These are phyloP conservation scores for Saccharomyces kudriavzevii DNA, from an alignment of 805 yeast genomes.

Conservation along the genomic window DNA sequence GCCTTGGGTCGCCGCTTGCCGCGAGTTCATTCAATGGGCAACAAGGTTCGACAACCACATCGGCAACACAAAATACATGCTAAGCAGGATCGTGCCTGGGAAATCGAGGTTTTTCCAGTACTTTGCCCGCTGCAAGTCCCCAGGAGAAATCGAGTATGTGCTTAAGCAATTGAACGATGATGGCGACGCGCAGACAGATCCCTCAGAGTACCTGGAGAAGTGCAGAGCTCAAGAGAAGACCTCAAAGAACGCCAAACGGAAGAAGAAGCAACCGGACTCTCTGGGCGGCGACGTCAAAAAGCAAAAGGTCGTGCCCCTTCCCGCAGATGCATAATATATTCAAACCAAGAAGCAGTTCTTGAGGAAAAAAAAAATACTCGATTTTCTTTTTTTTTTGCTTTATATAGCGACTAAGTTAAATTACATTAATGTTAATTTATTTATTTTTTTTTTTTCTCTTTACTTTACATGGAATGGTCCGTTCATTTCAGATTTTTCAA, in stretches of 20 bases:
- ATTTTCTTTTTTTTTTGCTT: not conserved
- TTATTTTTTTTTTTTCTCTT: not conserved
- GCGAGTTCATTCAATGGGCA: constrained; percentile 51
- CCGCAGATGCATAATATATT: not conserved
- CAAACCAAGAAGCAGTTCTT: not conserved
- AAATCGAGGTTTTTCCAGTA: constrained; percentile 51
- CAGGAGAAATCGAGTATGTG: constrained; percentile 38
- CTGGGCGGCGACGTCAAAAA: not conserved
- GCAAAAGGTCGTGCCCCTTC: constrained; percentile 1
- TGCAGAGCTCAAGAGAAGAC: constrained; percentile 12
- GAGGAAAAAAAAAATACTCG: too few relatives aligned
- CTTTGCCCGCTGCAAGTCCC: constrained; percentile 48
- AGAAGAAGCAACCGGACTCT: constrained; percentile 3
- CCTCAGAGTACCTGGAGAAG: constrained; percentile 11
- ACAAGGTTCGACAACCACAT: constrained; percentile 49
- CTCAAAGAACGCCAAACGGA: constrained; percentile 9
- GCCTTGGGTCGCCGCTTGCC: constrained; percentile 47
- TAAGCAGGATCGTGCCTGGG: constrained; percentile 74
- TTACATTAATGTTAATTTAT: not conserved
- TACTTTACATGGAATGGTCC: not conserved
- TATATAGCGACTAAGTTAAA: not conserved
- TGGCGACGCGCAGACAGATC: constrained; percentile 17
- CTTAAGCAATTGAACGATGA: constrained; percentile 11
- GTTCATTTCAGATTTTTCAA: constrained; percentile 29
- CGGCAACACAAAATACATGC: constrained; percentile 73